Evolutionary conservation across 2,329 filamentous ascomycete genomes (phyloP).

Genomic region (Meredithiella fracta): DNA sequence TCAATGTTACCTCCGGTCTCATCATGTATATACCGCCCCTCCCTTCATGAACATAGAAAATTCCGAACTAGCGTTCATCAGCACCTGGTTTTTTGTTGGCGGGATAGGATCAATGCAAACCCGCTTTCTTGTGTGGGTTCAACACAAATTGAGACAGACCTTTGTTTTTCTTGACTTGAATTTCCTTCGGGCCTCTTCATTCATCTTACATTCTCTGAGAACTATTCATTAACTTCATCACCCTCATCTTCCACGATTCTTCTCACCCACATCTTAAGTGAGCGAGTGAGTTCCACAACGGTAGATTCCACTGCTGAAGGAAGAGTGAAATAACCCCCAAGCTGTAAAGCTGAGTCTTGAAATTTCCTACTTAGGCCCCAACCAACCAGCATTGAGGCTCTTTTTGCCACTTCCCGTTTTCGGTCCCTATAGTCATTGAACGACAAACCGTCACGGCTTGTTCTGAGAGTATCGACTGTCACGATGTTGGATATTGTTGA

Average conservation of each 20-base stretch:
- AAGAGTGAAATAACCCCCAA: no score
- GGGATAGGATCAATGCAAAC: not conserved
- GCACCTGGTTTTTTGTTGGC: conserved; percentile 2
- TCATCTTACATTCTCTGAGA: not conserved
- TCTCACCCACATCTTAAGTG: not conserved
- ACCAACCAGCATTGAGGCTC: not conserved
- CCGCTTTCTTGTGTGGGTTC: not conserved
- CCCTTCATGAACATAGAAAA: no score
- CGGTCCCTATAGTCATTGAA: not conserved
- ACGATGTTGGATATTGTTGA: conserved; percentile 13
- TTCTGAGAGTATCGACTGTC: not conserved
- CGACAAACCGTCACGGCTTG: not conserved
- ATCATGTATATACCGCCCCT: no score
- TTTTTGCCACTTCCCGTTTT: not conserved
- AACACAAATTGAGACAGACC: not conserved
- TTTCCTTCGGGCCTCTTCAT: no score
- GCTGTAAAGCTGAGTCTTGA: no score
- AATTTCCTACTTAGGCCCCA: not conserved
- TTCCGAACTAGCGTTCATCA: no score
- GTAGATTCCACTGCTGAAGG: no score
- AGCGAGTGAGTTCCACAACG: no score
- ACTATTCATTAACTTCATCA: no score
- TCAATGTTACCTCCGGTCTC: no score
- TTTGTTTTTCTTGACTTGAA: no score
- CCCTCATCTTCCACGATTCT: not conserved